Conservation (phyloP, 2,329 filamentous ascomycete genomes). For the Boeremia lycopersici region DNA sequence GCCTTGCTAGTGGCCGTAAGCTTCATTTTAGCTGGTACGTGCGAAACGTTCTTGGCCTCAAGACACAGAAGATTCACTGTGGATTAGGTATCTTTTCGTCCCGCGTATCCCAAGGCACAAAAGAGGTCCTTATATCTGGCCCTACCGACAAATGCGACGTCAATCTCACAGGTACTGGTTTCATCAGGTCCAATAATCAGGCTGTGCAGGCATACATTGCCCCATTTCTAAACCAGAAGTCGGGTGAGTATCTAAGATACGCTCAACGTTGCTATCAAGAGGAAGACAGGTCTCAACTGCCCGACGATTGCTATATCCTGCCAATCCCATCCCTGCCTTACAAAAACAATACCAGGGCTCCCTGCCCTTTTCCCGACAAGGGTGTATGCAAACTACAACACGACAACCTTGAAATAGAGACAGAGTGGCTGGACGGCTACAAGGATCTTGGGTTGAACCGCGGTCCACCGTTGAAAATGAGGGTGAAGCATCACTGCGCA, state of each 20-base stretch:
- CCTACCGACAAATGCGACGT: no score
- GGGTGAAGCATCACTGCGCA: conserved; percentile 2
- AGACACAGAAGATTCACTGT: no score
- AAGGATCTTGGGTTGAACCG: conserved; percentile 30
- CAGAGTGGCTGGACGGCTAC: conserved; percentile 24
- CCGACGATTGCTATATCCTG: not conserved
- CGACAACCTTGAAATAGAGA: conserved; percentile 23
- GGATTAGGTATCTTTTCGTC: conserved; percentile 40
- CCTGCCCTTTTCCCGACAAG: not conserved
- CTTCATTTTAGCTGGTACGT: conserved; percentile 6
- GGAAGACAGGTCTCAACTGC: conserved; percentile 8
- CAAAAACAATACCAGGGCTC: not conserved
- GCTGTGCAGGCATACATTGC: not conserved
- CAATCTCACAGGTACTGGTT: no score
- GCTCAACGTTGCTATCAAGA: conserved; percentile 20
- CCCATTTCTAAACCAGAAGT: conserved; percentile 6
- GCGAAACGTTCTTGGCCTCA: not conserved
- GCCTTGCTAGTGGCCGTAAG: not conserved
- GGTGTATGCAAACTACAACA: not conserved
- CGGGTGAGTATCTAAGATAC: conserved; percentile 13
- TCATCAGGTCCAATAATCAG: no score
- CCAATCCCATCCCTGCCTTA: not conserved
- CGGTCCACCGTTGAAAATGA: conserved; percentile 1
- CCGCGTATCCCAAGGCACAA: conserved; percentile 34
- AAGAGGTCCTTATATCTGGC: conserved; percentile 40